These are phyloP conservation scores for Metarhizium sp. DNA, from an alignment of 2,329 filamentous ascomycete species.

Conservation along the genomic window DNA sequence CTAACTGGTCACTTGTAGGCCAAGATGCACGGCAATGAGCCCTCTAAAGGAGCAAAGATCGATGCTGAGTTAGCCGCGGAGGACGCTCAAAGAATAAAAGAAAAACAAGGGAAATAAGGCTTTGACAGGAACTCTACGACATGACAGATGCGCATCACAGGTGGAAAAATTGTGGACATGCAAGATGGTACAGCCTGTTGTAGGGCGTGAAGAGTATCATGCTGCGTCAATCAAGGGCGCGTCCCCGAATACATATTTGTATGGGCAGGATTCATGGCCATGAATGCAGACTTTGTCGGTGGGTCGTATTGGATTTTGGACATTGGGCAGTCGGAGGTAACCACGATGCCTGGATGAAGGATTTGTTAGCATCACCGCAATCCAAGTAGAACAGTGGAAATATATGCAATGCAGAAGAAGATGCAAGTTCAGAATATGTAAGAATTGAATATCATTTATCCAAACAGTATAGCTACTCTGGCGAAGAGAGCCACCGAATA, in stretches of 20 bases:
- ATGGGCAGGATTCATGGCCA: too few species aligned
- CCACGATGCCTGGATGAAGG: background rate
- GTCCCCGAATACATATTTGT: background rate
- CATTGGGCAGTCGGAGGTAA: too few species aligned
- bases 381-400: background rate
- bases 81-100: constrained; percentile 52
- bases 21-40: constrained; percentile 61
- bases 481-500: constrained; percentile 76
- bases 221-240: background rate
- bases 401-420: constrained; percentile 9
- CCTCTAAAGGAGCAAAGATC: constrained; percentile 61
- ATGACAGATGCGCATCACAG: background rate
- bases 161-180: too few species aligned
- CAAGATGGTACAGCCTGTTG: too few species aligned
- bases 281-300: too few species aligned
- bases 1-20: constrained; percentile 33
- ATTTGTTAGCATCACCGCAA: background rate
- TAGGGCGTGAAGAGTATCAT: too few species aligned
- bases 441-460: constrained; percentile 85
- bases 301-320: too few species aligned
- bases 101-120: constrained; percentile 41
- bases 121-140: background rate
- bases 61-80: constrained; percentile 60
- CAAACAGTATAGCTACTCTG: constrained; percentile 74
- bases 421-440: constrained; percentile 85